phyloP scores from a whole-genome alignment of 176 grass and related monocot genomes.

The Bothriochloa decipiens region DNA sequence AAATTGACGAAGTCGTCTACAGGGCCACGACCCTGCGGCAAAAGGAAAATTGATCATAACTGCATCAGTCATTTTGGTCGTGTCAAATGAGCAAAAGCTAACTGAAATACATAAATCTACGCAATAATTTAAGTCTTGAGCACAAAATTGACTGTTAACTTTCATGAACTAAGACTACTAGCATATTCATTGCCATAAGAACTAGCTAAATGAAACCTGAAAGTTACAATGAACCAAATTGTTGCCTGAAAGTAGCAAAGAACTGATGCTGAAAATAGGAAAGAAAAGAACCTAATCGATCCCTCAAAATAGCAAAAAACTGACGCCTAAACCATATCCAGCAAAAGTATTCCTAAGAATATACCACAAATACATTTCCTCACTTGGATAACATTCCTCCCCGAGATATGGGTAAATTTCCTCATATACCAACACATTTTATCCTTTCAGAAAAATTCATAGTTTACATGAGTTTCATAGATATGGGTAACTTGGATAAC shows the following conservation, averaged over 20 bases:
- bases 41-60: not conserved
- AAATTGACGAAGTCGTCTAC: conserved; percentile 61
- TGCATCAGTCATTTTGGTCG: not conserved
- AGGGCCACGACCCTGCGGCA: conserved; percentile 76
- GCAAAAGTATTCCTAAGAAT: not conserved
- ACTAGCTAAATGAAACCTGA: not conserved
- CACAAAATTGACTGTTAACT: not conserved
- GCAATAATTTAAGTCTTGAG: not conserved
- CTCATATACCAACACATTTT: not conserved
- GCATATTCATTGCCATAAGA: not conserved
- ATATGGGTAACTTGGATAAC: too few relatives aligned
- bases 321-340: not conserved
- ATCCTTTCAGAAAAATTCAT: not conserved
- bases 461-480: not conserved
- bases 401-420: not conserved
- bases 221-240: not conserved
- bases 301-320: not conserved
- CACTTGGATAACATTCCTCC: not conserved
- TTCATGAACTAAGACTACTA: not conserved
- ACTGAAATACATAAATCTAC: conserved; percentile 5
- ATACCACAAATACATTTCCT: not conserved
- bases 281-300: not conserved
- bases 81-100: not conserved
- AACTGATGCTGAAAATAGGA: not conserved
- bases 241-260: not conserved